These are phyloP conservation scores for Ceratorhiza oryzae-sativae DNA, from an alignment of 1,284 basidiomycete genomes.

Conservation along the genomic window DNA sequence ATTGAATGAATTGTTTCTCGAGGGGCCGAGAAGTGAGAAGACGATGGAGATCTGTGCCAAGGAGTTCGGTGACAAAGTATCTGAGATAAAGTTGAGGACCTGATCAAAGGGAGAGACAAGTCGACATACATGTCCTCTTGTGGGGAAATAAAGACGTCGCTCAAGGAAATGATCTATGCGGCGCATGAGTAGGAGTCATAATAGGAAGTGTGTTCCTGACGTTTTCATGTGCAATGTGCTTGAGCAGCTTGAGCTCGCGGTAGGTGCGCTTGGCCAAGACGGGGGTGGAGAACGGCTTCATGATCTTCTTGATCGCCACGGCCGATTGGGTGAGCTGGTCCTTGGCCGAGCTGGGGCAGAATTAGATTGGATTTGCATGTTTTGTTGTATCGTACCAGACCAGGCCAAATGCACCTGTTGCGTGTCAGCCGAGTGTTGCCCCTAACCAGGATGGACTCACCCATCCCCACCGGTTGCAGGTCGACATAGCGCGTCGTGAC, in stretches of 20 bases:
- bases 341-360: slow-evolving; percentile 82
- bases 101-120: neutral
- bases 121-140: slow-evolving; percentile 88
- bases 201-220: slow-evolving; percentile 53
- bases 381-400: slow-evolving; percentile 73
- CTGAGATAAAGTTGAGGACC: slow-evolving; percentile 54
- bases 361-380: neutral
- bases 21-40: slow-evolving; percentile 94
- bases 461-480: slow-evolving; percentile 99
- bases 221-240: slow-evolving; percentile 99
- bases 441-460: slow-evolving; percentile 56
- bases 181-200: slow-evolving; percentile 6
- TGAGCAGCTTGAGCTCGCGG: slow-evolving; percentile 96
- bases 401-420: slow-evolving; percentile 87
- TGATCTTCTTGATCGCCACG: slow-evolving; percentile 99
- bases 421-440: slow-evolving; percentile 13
- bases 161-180: slow-evolving; percentile 92
- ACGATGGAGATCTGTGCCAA: slow-evolving; percentile 97
- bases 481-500: slow-evolving; percentile 99
- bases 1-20: slow-evolving; percentile 99
- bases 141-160: slow-evolving; percentile 99
- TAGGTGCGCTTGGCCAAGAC: slow-evolving; percentile 99
- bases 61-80: slow-evolving; percentile 99
- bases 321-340: slow-evolving; percentile 95
- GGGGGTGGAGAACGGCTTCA: slow-evolving; percentile 97